phyloP scores from a whole-genome alignment of 345 rosid genomes.

The Murraya koenigii region DNA sequence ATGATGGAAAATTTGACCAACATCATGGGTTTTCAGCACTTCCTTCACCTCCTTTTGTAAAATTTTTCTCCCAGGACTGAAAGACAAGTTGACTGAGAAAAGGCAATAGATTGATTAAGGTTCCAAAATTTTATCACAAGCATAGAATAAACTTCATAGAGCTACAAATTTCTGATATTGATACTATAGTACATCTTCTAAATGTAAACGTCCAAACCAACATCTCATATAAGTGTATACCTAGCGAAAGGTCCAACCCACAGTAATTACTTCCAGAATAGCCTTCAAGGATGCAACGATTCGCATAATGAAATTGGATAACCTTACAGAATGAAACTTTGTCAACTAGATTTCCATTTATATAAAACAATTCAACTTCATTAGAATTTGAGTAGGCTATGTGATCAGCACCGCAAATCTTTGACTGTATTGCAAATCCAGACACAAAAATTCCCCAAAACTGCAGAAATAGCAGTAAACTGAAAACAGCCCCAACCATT shows the following conservation, averaged over 20 bases:
- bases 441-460: conserved; percentile 37
- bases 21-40: conserved; percentile 11
- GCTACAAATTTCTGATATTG: not conserved
- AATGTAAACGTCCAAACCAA: conserved; percentile 6
- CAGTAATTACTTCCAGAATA: conserved; percentile 36
- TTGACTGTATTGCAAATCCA: conserved; percentile 38
- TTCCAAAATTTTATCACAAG: not conserved
- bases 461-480: conserved; percentile 42
- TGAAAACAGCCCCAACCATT: conserved; percentile 33
- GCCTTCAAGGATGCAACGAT: conserved; percentile 41
- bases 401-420: conserved; percentile 51
- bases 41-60: conserved; percentile 35
- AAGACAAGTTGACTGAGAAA: conserved; percentile 33
- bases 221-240: conserved; percentile 32
- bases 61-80: conserved; percentile 48
- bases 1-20: conserved; percentile 3
- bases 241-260: conserved; percentile 37
- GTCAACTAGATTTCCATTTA: conserved; percentile 59
- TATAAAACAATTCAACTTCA: conserved; percentile 41
- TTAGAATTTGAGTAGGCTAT: conserved; percentile 41
- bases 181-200: not conserved
- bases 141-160: not conserved
- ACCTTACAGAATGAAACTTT: conserved; percentile 52
- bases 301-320: conserved; percentile 41
- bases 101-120: conserved; percentile 13